These are phyloP conservation scores for Nitzschia sp. DNA, from an alignment of 108 stramenopile species.

Conservation along the genomic window DNA sequence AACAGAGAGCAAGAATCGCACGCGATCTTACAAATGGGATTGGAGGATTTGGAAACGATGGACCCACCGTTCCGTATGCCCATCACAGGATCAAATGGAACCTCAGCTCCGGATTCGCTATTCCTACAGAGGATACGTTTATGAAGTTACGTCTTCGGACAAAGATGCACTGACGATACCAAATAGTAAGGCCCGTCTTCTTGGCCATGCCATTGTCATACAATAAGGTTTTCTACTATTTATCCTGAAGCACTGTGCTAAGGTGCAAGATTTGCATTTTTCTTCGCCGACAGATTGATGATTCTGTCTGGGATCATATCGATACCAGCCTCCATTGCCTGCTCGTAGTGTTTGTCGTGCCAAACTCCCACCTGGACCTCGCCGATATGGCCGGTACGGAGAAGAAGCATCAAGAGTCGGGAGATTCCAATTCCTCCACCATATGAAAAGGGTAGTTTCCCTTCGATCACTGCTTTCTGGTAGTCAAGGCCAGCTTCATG, in stretches of 20 bases:
- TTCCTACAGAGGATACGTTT: constrained; percentile 22
- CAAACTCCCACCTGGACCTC: constrained; percentile 59
- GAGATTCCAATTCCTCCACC: constrained; percentile 64
- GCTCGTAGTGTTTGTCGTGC: constrained; percentile 50
- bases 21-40: neutral
- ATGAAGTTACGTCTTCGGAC: constrained; percentile 34
- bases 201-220: constrained; percentile 24
- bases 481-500: neutral
- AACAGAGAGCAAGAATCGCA: neutral
- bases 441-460: constrained; percentile 35
- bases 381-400: constrained; percentile 54
- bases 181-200: constrained; percentile 1
- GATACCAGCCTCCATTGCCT: constrained; percentile 37
- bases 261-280: too few relatives aligned
- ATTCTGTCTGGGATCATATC: constrained; percentile 57
- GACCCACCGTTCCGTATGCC: neutral
- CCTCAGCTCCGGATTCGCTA: constrained; percentile 39
- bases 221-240: constrained; percentile 17
- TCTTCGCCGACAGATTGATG: neutral
- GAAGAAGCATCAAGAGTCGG: constrained; percentile 50
- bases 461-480: constrained; percentile 9
- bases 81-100: neutral
- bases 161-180: constrained; percentile 30
- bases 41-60: constrained; percentile 18
- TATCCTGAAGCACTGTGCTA: too few relatives aligned